These are phyloP conservation scores for Coprinopsis strossmayeri DNA, from an alignment of 768 basidiomycete genomes.

Conservation along the genomic window DNA sequence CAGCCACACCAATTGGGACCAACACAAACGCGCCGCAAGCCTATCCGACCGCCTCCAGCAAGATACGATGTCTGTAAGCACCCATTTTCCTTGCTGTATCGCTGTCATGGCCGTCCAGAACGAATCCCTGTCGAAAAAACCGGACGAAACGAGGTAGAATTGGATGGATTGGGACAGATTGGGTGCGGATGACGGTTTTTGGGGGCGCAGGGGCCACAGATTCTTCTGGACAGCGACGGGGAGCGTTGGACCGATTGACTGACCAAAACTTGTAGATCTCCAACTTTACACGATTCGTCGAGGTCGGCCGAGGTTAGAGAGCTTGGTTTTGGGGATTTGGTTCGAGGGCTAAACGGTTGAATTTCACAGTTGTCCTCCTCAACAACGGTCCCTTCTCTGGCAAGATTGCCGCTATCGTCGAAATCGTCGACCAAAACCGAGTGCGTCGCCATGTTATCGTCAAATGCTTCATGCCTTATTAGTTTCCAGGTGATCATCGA, in stretches of 20 bases:
- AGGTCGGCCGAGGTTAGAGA: constrained; percentile 89
- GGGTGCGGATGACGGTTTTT: neutral
- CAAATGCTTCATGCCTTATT: neutral
- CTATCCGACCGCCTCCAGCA: neutral
- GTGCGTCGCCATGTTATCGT: constrained; percentile 36
- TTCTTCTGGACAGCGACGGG: neutral
- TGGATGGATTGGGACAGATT: neutral
- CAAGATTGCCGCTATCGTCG: constrained; percentile 90
- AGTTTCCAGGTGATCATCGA: constrained; percentile 81
- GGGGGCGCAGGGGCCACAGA: neutral
- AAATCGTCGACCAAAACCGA: constrained; percentile 99
- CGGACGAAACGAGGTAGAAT: neutral
- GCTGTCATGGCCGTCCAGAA: neutral
- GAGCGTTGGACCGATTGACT: neutral
- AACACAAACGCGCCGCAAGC: neutral
- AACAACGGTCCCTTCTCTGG: constrained; percentile 80
- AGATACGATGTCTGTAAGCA: neutral
- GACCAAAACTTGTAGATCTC: neutral
- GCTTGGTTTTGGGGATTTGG: too few relatives aligned
- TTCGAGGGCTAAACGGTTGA: neutral
- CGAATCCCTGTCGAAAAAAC: neutral
- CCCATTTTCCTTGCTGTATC: neutral
- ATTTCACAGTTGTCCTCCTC: constrained; percentile 82
- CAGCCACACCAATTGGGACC: neutral
- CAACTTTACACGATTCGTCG: constrained; percentile 91